phyloP scores from a whole-genome alignment of 73 alveolate genomes.

The Paramecium caudatum region DNA sequence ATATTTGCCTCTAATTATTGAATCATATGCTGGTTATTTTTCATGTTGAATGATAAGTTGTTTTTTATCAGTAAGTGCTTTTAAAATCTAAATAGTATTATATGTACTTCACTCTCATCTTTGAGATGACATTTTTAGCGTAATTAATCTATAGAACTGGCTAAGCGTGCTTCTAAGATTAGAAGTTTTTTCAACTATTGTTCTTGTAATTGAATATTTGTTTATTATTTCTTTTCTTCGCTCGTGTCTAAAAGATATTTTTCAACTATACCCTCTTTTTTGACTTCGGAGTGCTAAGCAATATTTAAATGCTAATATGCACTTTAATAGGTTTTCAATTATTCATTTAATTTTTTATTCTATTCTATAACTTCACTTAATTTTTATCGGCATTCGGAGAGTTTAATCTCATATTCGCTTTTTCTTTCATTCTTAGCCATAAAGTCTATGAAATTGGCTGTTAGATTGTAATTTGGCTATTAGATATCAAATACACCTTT shows the following conservation, averaged over 20 bases:
- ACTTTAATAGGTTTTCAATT: slow-evolving; percentile 38
- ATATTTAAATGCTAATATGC: neutral
- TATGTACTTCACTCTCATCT: neutral
- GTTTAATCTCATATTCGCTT: slow-evolving; percentile 31
- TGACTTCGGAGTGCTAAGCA: neutral
- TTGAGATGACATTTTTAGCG: neutral
- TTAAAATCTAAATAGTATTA: neutral
- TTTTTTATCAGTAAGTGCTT: neutral
- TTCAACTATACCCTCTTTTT: neutral
- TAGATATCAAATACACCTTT: slow-evolving; percentile 41
- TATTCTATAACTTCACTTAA: slow-evolving; percentile 12
- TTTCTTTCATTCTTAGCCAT: slow-evolving; percentile 30
- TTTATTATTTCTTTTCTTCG: neutral
- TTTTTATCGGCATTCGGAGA: neutral
- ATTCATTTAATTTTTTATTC: slow-evolving; percentile 11
- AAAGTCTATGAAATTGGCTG: slow-evolving; percentile 15
- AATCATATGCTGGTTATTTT: neutral
- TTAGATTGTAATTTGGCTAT: neutral
- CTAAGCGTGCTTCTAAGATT: neutral
- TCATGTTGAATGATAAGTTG: neutral
- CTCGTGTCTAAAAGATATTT: neutral
- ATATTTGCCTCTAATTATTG: neutral
- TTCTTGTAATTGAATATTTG: neutral
- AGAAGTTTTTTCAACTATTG: neutral
- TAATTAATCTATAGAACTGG: neutral